These are phyloP conservation scores for Bipolaris gigantea DNA, from an alignment of 2,329 filamentous ascomycete species.

Conservation along the genomic window DNA sequence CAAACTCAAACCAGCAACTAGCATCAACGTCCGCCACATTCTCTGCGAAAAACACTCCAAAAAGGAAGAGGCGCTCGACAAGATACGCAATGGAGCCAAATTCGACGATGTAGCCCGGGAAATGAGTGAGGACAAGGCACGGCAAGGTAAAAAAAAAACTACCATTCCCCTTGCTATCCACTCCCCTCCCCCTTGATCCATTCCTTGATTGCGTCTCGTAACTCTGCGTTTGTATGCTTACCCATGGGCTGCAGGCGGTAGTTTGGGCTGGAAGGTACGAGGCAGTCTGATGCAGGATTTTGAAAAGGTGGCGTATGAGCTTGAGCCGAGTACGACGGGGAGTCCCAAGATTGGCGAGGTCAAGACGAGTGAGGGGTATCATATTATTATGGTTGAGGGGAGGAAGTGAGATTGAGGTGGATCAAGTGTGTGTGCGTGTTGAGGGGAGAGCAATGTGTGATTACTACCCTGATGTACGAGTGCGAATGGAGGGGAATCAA, in stretches of 20 bases:
- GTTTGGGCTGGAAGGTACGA: conserved; percentile 72
- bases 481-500: neutral
- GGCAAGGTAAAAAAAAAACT: conserved; percentile 54
- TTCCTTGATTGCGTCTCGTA: no score
- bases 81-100: conserved; percentile 66
- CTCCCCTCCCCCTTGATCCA: neutral
- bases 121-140: conserved; percentile 76
- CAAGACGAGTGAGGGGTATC: conserved; percentile 76
- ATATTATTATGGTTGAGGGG: conserved; percentile 77
- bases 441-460: neutral
- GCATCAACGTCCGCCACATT: conserved; percentile 74
- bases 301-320: conserved; percentile 70
- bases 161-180: neutral
- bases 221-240: no score
- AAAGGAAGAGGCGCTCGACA: conserved; percentile 73
- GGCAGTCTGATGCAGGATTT: conserved; percentile 69
- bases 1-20: conserved; percentile 64
- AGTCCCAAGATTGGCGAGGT: conserved; percentile 69
- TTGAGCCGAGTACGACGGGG: conserved; percentile 66
- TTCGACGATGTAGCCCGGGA: conserved; percentile 75
- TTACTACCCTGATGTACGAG: neutral
- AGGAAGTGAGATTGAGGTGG: conserved; percentile 50
- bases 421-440: no score
- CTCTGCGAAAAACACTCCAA: conserved; percentile 76
- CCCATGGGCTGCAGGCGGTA: no score